phyloP scores from a whole-genome alignment of 2,329 filamentous ascomycete species.

The Sclerotinia sclerotiorum region DNA sequence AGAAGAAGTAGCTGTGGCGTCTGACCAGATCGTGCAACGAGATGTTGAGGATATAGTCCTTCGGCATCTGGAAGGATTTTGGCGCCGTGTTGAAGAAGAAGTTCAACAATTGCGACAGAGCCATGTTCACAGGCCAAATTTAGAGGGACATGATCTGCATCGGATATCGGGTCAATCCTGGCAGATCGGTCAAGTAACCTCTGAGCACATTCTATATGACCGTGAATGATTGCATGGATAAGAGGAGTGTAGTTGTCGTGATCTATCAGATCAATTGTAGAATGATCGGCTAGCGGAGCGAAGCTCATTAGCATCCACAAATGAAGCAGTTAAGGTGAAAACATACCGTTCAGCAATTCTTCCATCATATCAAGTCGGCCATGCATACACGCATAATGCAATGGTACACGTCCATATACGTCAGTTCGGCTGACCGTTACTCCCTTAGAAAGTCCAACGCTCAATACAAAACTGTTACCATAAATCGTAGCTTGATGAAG shows the following conservation, averaged over 20 bases:
- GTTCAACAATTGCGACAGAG: constrained; percentile 77
- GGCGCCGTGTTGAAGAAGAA: constrained; percentile 78
- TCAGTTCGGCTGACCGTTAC: constrained; percentile 81
- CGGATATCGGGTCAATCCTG: constrained; percentile 80
- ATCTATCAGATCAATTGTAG: constrained; percentile 84
- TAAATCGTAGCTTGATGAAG: constrained; percentile 97
- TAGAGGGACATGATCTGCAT: constrained; percentile 88
- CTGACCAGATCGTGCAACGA: constrained; percentile 86
- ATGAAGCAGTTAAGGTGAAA: not conserved
- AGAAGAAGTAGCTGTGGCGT: constrained; percentile 76
- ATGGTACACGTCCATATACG: constrained; percentile 87
- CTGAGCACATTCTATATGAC: constrained; percentile 76
- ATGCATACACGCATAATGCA: constrained; percentile 97
- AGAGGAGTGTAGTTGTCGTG: constrained; percentile 97
- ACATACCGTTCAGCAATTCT: constrained; percentile 62
- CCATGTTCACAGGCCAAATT: constrained; percentile 95
- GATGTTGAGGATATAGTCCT: constrained; percentile 93
- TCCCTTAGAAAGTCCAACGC: constrained; percentile 69
- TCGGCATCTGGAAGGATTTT: constrained; percentile 91
- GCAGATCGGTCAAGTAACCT: constrained; percentile 74
- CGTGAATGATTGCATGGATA: constrained; percentile 91
- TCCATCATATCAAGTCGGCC: constrained; percentile 82
- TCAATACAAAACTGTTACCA: constrained; percentile 75
- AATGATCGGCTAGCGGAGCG: constrained; percentile 56
- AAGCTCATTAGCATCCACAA: constrained; percentile 1